phyloP scores from a whole-genome alignment of 306 rosid species.

The Corylus heterophylla region DNA sequence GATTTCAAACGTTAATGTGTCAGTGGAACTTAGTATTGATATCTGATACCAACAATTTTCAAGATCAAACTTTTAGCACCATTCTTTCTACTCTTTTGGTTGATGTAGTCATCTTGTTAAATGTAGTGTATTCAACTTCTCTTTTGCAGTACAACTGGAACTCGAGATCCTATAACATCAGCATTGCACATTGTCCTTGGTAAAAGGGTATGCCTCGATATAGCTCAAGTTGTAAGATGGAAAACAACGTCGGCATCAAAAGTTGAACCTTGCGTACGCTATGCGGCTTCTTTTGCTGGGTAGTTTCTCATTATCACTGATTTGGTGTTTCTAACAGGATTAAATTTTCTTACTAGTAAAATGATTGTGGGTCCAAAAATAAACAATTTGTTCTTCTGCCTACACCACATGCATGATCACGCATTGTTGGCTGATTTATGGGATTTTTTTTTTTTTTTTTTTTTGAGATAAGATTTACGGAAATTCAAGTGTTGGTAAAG shows the following conservation, averaged over 20 bases:
- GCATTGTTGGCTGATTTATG: not conserved
- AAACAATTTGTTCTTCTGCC: not conserved
- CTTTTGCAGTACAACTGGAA: constrained; percentile 82
- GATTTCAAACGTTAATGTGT: not conserved
- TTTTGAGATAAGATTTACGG: not conserved
- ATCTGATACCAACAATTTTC: not conserved
- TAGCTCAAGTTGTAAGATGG: constrained; percentile 98
- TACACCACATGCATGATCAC: not conserved
- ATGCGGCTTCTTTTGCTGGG: constrained; percentile 98
- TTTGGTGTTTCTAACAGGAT: constrained; percentile 1
- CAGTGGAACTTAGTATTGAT: not conserved
- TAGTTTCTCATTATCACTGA: constrained; percentile 36
- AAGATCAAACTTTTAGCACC: not conserved
- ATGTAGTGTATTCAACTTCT: not conserved
- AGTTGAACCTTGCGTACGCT: constrained; percentile 79
- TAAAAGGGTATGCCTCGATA: constrained; percentile 75
- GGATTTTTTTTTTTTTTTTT: no score
- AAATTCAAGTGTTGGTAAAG: not conserved
- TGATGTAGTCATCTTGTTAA: not conserved
- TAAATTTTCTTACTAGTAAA: not conserved
- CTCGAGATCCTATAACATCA: constrained; percentile 87
- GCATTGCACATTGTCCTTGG: constrained; percentile 90
- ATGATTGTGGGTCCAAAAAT: not conserved
- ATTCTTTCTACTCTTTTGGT: not conserved
- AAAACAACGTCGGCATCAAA: constrained; percentile 64